Base-by-base conservation (phyloP, 2,329 filamentous ascomycete species). In the Neonectria hederae region DNA sequence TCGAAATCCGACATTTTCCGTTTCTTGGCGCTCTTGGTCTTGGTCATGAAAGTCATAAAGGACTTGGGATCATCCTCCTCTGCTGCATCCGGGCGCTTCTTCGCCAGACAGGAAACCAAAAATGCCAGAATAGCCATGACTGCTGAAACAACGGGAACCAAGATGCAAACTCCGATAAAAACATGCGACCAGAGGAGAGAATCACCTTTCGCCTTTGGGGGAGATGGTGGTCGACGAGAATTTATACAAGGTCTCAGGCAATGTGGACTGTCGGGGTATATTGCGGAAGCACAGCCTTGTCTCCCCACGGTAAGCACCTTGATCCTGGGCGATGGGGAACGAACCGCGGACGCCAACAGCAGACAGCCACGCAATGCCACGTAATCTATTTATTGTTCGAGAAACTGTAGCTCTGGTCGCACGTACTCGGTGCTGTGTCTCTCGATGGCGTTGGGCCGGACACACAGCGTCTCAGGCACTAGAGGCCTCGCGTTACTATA, bases 361-460 rank as follows among this genome's bases (percentile, higher is more conserved):
- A 58, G 22, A 59, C 53, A 62, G 70, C 70, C 69, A 60, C 69
- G 62, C 69, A 55, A 69, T 70, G 69, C 65, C 69, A 72, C 70
- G 63, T 64, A 69, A 61, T 52, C 46, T 64, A 59, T 48, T 32
- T 63, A 64, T 65, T 53, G 40, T 45, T 48, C 38, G 62, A 57
- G 49, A 59, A 53, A 14, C 52, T 67, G 58, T 65, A 56, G 45
- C 42, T 60, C 26, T 30, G 38, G 40, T 48, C 30, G 35, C 8
- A 38, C 35, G 35, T 8, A n/a, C 35, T 38, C 35, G 19, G 22
- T 42, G 26, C 38, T 67, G 32, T 54, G 65, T 58, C 42, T 30
- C 62, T 58, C 32, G 49, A 68, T 53, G 53, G 60, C 45, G 57
- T 59, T 35, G 49, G 59, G 43, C 54, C 53, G 51, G 67, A 55